Percentiles rank a stretch among this genome's conserved stretches.
These are phyloP conservation scores for Rosa chinensis DNA, from an alignment of 306 rosid genomes.

Conservation along the genomic window DNA sequence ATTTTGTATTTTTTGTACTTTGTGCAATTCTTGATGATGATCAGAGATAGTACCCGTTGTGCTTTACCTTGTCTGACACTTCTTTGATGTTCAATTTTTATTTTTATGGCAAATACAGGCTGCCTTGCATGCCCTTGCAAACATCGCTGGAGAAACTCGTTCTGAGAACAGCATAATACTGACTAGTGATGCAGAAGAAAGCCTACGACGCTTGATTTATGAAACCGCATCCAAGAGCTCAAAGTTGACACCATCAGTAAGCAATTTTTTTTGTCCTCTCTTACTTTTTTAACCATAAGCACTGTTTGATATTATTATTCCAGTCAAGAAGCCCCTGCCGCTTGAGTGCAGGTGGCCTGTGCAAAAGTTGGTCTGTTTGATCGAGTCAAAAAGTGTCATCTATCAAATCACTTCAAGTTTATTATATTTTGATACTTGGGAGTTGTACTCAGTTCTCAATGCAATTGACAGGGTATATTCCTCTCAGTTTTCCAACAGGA, in stretches of 20 bases:
- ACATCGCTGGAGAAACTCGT: slow-evolving; percentile 74
- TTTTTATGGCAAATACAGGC: slow-evolving; percentile 51
- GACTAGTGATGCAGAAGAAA: slow-evolving; percentile 70
- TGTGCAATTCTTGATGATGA: background rate
- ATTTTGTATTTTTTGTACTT: background rate
- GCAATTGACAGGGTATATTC: slow-evolving; percentile 74
- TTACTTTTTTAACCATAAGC: slow-evolving; percentile 7
- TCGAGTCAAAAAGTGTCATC: background rate
- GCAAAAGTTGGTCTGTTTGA: background rate
- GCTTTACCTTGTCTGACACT: background rate
- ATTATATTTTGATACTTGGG: slow-evolving; percentile 1
- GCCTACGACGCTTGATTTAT: slow-evolving; percentile 56
- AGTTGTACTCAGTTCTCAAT: slow-evolving; percentile 30
- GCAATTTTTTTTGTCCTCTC: slow-evolving; percentile 21
- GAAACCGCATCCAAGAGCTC: slow-evolving; percentile 66
- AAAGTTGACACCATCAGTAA: slow-evolving; percentile 79
- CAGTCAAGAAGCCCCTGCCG: background rate
- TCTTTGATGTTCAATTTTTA: slow-evolving; percentile 3
- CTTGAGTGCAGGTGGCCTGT: background rate
- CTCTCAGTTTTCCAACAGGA: slow-evolving; percentile 76
- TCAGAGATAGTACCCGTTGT: background rate
- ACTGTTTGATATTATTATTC: background rate
- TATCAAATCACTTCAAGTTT: background rate
- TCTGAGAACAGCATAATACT: slow-evolving; percentile 50
- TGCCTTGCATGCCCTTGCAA: slow-evolving; percentile 86